Evolutionary conservation across 805 yeast species (phyloP), one percentile per base, ranked within the genome.

Genomic region (Candida berthetii): DNA sequence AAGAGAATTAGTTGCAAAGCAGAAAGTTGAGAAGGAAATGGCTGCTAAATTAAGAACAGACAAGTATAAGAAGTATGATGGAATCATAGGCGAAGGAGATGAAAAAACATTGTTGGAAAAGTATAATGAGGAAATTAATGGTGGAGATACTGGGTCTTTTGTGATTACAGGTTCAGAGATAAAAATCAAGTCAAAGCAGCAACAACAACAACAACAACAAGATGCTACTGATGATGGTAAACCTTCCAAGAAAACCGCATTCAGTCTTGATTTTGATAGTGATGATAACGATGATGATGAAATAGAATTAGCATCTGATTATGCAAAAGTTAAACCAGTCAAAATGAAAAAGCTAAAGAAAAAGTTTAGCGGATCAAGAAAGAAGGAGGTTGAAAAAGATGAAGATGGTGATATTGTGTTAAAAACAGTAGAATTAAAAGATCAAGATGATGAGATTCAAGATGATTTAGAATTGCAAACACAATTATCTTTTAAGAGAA

Each of bases 291-390:
- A 19, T 18, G 47, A 39, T 4, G 48, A 42, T 6, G 28, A 29
- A 3, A n/a, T n/a, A n/a, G n/a, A n/a, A n/a, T n/a, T n/a, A n/a
- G 29, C 20, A 5, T 36, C 44, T 3, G 61, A 56, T 38, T 56
- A 56, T 42, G 52, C 54, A 1, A 44, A 40, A 31, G 36, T 41
- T 3, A 60, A 58, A 35, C 62, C 61, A 9, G 42, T 58, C 14
- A 61, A 60, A 46, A 57, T 58, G 52, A 59, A 58, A 35, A 60
- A 56, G 31, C 28, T 50, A 34, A 58, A 56, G 41, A 51, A 57
- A 15, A 54, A 54, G 38, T 38, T 13, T 14, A 39, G 14, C 34
- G 19, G 41, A 13, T 29, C 53, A n/a, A 37, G 46, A 15, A 40
- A 43, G 33, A 20, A 35, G 8, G 46, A 40, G 14, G 8, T 2